Conservation (phyloP, 331 rosid genomes). For the Prunus yedoensis region DNA sequence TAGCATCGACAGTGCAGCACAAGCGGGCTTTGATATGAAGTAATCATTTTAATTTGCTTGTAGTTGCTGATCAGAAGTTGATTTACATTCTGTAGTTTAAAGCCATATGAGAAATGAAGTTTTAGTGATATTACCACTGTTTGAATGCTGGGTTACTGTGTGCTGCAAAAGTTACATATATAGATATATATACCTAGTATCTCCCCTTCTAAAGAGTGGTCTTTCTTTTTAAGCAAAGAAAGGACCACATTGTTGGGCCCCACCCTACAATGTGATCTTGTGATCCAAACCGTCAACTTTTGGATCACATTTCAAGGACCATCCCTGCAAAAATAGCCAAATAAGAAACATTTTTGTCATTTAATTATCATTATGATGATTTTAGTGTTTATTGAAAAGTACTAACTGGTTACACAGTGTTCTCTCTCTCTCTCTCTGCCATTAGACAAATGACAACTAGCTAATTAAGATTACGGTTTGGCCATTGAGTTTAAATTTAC, state of each 20-base stretch:
- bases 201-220: too few species aligned
- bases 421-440: background rate
- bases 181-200: too few species aligned
- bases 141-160: background rate
- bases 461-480: slow-evolving; percentile 5
- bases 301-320: too few species aligned
- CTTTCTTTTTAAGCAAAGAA: too few species aligned
- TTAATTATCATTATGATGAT: too few species aligned
- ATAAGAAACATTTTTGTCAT: too few species aligned
- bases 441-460: background rate
- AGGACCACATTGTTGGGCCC: too few species aligned
- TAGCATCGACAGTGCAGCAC: slow-evolving; percentile 73
- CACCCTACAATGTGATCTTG: too few species aligned
- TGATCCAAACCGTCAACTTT: too few species aligned
- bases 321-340: too few species aligned
- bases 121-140: background rate
- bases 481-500: background rate
- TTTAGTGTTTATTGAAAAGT: background rate
- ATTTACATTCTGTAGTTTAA: background rate
- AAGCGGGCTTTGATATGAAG: slow-evolving; percentile 73
- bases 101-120: background rate
- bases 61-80: background rate
- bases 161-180: background rate
- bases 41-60: slow-evolving; percentile 40
- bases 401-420: background rate